Base-by-base conservation (phyloP, 2,329 filamentous ascomycete genomes). In the Pseudogymnoascus destructans region DNA sequence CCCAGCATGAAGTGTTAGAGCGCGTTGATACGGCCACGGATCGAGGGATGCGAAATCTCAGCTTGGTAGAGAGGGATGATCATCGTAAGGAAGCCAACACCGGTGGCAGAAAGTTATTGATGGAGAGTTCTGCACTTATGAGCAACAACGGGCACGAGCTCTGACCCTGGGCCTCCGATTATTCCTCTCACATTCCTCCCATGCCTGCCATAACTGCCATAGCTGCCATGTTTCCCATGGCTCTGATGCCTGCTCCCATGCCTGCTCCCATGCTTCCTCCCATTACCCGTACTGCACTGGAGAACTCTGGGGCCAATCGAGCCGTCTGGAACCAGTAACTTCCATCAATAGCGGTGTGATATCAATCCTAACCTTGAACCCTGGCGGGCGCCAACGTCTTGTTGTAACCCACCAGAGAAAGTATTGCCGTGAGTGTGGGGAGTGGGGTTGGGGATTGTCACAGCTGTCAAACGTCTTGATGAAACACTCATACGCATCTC, bases 1-100 rank as follows among this genome's bases (percentile, higher is more conserved):
- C 87, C 87, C 57, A 92, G 70, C 86, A 91, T 91, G 67, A 91
- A 90, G 65, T 91, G 87, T 69, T 91, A 87, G 3, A 92, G 74
- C 27, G 82, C 79, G 0, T 86, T 90, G 30, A 93, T 59, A 62
- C 83, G 76, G 10, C 87, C 88, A 69, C 88, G 80, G 65, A 92
- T 92, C 59, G 78, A 79, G 1, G 88, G 88, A 68, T 92, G 88
- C 3, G 85, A 83, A 21, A 92, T 77, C 66, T 93, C 88, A 19
- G 85, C 86, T 68, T 91, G 87, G 68, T 90, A 92, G 0, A 91
- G 71, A 1, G 87, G 72, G 61, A 74, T 72, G 32, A 71, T 70
- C 70, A 72, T 73, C 32, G 68, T 67, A 58, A 74, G 62, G 58
- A 74, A 71, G 35, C 76, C 73, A 58, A 80, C 77, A 17, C 79